These are phyloP conservation scores for Lactifluus pinguis DNA, from an alignment of 768 basidiomycete species.

Conservation along the genomic window DNA sequence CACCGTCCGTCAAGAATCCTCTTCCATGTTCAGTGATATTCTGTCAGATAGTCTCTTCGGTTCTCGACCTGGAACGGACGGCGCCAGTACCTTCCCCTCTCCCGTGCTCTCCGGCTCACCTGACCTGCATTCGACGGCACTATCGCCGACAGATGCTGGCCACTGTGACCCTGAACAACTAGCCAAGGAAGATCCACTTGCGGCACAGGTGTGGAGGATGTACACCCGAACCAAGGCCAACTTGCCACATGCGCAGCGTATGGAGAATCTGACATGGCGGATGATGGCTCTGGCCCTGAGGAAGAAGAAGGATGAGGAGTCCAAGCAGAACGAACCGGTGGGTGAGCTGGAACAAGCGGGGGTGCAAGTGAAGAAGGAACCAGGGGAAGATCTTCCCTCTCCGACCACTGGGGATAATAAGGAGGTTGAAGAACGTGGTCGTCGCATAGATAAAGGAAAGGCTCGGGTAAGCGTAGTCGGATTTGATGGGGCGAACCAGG, in stretches of 20 bases:
- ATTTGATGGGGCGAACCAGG: slow-evolving; percentile 70
- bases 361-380: slow-evolving; percentile 20
- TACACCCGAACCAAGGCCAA: slow-evolving; percentile 85
- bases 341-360: slow-evolving; percentile 16
- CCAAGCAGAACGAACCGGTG: slow-evolving; percentile 24
- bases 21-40: slow-evolving; percentile 48
- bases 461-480: slow-evolving; percentile 69
- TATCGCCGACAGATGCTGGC: slow-evolving; percentile 32
- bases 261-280: slow-evolving; percentile 98
- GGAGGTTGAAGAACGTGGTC: slow-evolving; percentile 48
- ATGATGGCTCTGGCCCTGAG: slow-evolving; percentile 96
- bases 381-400: slow-evolving; percentile 19
- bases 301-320: slow-evolving; percentile 75
- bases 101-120: slow-evolving; percentile 63
- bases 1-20: slow-evolving; percentile 1
- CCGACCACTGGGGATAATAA: slow-evolving; percentile 10
- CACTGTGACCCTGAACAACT: slow-evolving; percentile 49
- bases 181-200: slow-evolving; percentile 81
- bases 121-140: slow-evolving; percentile 40
- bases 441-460: slow-evolving; percentile 75
- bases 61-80: slow-evolving; percentile 32
- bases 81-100: slow-evolving; percentile 50
- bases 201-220: slow-evolving; percentile 96
- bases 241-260: slow-evolving; percentile 84
- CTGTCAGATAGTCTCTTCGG: slow-evolving; percentile 47